Evolutionary conservation across 1,284 basidiomycete genomes (phyloP).

Genomic region (Takashimella koratensis): DNA sequence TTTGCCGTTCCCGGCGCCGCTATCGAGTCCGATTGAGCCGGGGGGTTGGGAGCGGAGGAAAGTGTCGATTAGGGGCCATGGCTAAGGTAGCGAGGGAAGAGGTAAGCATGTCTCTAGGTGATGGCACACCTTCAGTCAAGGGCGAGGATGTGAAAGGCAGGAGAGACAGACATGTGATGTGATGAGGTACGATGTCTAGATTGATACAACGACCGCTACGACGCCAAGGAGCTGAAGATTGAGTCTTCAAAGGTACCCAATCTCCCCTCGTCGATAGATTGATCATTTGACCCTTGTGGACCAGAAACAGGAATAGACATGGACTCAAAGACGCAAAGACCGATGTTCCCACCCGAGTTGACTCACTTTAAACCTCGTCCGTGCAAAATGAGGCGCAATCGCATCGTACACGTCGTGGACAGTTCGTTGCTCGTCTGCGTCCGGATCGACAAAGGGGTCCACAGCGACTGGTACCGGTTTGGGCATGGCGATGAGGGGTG

Average conservation of each 20-base stretch:
- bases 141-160: too few relatives aligned
- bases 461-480: slow-evolving; percentile 29
- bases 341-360: too few relatives aligned
- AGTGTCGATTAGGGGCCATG: slow-evolving; percentile 86
- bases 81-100: slow-evolving; percentile 57
- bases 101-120: not conserved
- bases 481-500: slow-evolving; percentile 5
- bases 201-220: too few relatives aligned
- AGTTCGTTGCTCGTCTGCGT: slow-evolving; percentile 28
- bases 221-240: too few relatives aligned
- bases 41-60: slow-evolving; percentile 73
- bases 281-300: too few relatives aligned
- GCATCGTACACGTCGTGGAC: slow-evolving; percentile 85
- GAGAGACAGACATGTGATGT: too few relatives aligned
- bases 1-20: slow-evolving; percentile 97
- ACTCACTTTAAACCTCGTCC: slow-evolving; percentile 84
- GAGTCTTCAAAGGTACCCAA: too few relatives aligned
- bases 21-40: slow-evolving; percentile 84
- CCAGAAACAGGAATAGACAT: too few relatives aligned
- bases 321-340: too few relatives aligned
- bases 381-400: slow-evolving; percentile 88
- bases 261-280: too few relatives aligned
- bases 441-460: slow-evolving; percentile 17
- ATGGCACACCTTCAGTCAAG: too few relatives aligned
- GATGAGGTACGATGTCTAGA: too few relatives aligned